Percentiles rank a stretch among this genome's conserved stretches.
Evolutionary conservation across 495 filamentous ascomycete species (phyloP).

Genomic region (Niebla homalea): DNA sequence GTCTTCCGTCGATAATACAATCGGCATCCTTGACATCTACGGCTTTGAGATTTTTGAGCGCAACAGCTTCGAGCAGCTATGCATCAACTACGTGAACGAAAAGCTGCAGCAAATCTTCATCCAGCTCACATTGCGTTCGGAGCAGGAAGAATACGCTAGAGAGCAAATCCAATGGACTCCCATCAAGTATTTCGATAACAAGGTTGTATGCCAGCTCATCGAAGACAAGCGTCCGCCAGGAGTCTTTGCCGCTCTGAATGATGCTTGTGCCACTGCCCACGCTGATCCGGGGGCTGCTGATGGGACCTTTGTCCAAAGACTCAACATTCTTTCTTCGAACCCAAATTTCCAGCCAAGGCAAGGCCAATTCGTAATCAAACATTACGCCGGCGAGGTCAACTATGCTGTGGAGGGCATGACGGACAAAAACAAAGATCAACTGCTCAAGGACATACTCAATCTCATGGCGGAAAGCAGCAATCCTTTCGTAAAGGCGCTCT

Average conservation of each 20-base stretch:
- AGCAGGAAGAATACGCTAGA: slow-evolving; percentile 94
- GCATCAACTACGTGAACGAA: slow-evolving; percentile 99
- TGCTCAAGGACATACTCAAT: slow-evolving; percentile 87
- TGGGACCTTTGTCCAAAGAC: slow-evolving; percentile 82
- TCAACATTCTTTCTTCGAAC: slow-evolving; percentile 78
- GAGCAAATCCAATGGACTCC: slow-evolving; percentile 98
- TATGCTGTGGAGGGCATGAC: slow-evolving; percentile 96
- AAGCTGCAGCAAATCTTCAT: slow-evolving; percentile 99
- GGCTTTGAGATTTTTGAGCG: slow-evolving; percentile 99
- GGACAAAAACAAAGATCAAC: slow-evolving; percentile 98
- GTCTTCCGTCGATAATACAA: background rate
- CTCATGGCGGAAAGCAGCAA: slow-evolving; percentile 76
- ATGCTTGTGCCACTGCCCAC: slow-evolving; percentile 93
- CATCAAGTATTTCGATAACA: slow-evolving; percentile 99
- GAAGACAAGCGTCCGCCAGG: slow-evolving; percentile 85
- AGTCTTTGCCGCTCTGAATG: slow-evolving; percentile 91
- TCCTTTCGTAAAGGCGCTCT: slow-evolving; percentile 68
- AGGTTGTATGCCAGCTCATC: slow-evolving; percentile 94
- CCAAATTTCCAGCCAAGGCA: slow-evolving; percentile 85
- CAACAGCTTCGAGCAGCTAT: slow-evolving; percentile 98
- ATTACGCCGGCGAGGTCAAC: slow-evolving; percentile 95
- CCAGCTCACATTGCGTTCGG: slow-evolving; percentile 88
- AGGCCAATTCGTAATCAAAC: slow-evolving; percentile 95
- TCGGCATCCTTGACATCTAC: slow-evolving; percentile 86
- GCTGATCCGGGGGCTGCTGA: slow-evolving; percentile 90